phyloP scores from a whole-genome alignment of 169 alveolate species.

The Eimeria acervulina region DNA sequence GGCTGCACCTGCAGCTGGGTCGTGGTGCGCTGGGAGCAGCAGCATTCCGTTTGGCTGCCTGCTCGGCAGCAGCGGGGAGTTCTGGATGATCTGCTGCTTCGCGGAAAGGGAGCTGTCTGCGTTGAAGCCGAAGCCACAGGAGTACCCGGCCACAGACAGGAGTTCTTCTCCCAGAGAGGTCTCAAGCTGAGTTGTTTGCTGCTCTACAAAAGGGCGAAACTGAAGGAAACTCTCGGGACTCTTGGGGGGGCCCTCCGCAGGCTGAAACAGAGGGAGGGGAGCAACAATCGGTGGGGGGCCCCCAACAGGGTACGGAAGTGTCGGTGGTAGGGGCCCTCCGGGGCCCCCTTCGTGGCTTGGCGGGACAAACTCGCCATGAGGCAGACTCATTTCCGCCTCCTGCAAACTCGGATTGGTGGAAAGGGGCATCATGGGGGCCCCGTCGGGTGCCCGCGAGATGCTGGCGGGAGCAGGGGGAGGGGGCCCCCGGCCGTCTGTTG shows the following conservation, averaged over 20 bases:
- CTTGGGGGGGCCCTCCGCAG: conserved; percentile 32
- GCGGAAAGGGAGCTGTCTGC: conserved; percentile 2
- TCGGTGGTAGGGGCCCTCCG: background rate
- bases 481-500: conserved; percentile 3
- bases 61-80: background rate
- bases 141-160: conserved; percentile 37
- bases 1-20: background rate
- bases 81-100: conserved; percentile 14
- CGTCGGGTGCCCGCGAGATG: conserved; percentile 12
- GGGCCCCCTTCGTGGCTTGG: background rate
- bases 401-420: conserved; percentile 9
- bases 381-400: background rate
- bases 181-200: conserved; percentile 43
- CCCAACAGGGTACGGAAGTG: conserved; percentile 19
- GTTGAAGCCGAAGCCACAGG: conserved; percentile 35
- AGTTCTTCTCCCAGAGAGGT: conserved; percentile 71
- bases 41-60: conserved; percentile 6
- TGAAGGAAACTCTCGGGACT: conserved; percentile 39
- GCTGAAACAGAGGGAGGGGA: conserved; percentile 10
- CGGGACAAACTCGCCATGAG: background rate
- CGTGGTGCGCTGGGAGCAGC: background rate
- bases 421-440: conserved; percentile 25
- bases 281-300: conserved; percentile 20
- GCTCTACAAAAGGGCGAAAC: conserved; percentile 35
- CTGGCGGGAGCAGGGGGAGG: background rate